phyloP scores from a whole-genome alignment of 177 flowering plant genomes.

The Telopea speciosissima region DNA sequence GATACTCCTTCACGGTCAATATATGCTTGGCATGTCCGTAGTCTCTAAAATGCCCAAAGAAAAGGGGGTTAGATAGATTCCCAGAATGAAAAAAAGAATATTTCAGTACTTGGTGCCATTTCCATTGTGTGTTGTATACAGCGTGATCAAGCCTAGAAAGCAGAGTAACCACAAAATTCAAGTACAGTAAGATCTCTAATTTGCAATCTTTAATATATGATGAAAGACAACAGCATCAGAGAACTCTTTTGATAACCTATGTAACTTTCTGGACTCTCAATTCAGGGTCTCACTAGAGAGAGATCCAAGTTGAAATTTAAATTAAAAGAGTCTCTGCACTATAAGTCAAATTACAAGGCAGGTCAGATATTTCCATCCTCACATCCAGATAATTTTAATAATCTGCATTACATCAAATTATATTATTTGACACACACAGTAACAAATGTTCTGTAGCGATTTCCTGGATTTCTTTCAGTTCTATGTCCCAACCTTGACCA shows the following conservation, averaged over 20 bases:
- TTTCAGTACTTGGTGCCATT: neutral
- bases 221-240: neutral
- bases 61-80: neutral
- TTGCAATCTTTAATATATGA: neutral
- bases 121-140: neutral
- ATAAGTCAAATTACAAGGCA: too few relatives aligned
- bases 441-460: too few relatives aligned
- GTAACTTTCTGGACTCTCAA: too few relatives aligned
- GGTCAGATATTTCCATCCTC: too few relatives aligned
- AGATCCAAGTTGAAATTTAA: neutral
- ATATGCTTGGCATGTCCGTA: constrained; percentile 60
- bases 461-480: too few relatives aligned
- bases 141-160: neutral
- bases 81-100: neutral
- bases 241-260: neutral
- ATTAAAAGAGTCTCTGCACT: neutral
- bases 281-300: neutral
- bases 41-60: constrained; percentile 35
- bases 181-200: constrained; percentile 2
- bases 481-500: too few relatives aligned
- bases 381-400: too few relatives aligned
- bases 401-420: too few relatives aligned
- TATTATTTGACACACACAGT: too few relatives aligned
- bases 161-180: neutral
- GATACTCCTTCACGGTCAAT: constrained; percentile 62